Evolutionary conservation across 805 yeast species (phyloP), one percentile per base, ranked within the genome.

Genomic region (Jamesozyma jinghongensis): DNA sequence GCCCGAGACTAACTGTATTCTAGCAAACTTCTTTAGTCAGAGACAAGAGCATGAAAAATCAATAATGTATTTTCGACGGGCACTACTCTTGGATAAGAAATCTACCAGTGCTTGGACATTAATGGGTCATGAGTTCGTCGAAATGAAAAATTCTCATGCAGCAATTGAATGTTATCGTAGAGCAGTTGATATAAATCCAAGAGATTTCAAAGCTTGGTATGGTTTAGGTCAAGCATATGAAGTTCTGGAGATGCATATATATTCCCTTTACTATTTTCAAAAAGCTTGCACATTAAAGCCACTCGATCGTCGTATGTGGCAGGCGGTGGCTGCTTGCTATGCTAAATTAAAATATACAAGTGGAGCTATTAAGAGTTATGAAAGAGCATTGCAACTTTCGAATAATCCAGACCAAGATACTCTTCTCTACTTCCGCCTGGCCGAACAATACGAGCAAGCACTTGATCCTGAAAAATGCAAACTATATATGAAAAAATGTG

Each of bases 81-180:
- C 98, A 0, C 66, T 92, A 30, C 75, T 85, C 0, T 68, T 92
- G 44, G 84, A 87, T 57, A 76, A 82, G 45, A 77, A 77, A 50
- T 85, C 94, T 51, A 67, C 87, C 16, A 77, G 86, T 47, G 97
- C 97, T 0, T 92, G 97, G 97, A 92, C 97, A 0, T 68, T 92
- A 43, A 87, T 92, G 96, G 99, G 99, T 10, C 99, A 92, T 62
- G 99, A 92, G 64, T 92, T 85, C 65, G 94, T 92, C 13, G 99
- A 92, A 59, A 70, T 92, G 52, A 88, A 90, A 56, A 92, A 92
- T 63, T 82, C 95, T 1, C 95, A 92, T 61, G 97, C 97, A 1
- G 98, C 98, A 1, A 92, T 92, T 40, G 97, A 90, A 66, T 79
- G 94, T 43, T 92, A 92, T 57, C 67, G 97, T 49, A 67, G 95